Percentiles rank a stretch among this genome's conserved stretches.
Conservation (phyloP, 257 asterid species). For the Solanum corneliomulleri region DNA sequence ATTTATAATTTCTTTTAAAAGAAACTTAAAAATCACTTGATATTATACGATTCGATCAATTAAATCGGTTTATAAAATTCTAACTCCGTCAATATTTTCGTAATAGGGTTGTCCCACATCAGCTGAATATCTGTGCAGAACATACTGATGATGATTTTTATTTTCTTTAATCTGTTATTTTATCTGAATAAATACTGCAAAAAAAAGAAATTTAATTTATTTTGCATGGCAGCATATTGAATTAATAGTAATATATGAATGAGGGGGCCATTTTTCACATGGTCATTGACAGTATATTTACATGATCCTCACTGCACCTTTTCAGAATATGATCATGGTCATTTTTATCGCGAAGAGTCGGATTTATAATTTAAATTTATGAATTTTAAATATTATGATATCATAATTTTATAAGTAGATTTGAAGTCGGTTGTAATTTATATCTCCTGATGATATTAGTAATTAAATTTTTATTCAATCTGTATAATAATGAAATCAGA, state of each 20-base stretch:
- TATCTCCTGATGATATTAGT: background rate
- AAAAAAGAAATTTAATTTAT: background rate
- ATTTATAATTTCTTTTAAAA: background rate
- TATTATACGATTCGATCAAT: background rate
- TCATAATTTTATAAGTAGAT: background rate
- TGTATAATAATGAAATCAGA: fast-evolving
- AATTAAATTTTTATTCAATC: background rate
- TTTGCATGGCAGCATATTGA: background rate
- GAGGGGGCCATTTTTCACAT: conserved; percentile 2
- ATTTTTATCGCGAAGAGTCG: background rate
- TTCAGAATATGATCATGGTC: background rate
- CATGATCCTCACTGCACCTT: background rate
- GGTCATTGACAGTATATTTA: background rate
- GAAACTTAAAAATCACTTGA: background rate
- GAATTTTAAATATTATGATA: background rate
- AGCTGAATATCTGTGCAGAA: background rate
- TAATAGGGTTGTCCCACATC: background rate
- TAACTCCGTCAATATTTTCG: background rate
- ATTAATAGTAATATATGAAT: background rate
- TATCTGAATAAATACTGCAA: background rate
- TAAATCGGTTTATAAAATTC: background rate
- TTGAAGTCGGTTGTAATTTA: background rate
- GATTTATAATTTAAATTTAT: background rate
- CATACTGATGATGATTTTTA: background rate
- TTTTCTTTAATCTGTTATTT: background rate